Base-by-base conservation (phyloP, 495 filamentous ascomycete species). In the Recurvomyces mirabilis region DNA sequence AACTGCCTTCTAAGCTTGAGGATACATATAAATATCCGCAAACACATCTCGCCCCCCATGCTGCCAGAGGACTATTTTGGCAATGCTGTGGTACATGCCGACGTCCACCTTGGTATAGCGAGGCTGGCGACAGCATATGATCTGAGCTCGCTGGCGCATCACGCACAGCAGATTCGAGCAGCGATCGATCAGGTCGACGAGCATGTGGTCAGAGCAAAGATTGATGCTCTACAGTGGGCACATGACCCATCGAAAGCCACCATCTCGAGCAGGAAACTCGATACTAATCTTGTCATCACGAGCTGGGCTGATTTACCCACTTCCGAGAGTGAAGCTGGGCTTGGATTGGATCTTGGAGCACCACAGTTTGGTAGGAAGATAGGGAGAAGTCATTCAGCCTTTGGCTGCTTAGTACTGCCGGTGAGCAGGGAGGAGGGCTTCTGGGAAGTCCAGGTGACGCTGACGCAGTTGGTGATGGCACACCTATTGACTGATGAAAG, bases 391-490 rank as follows among this genome's bases (percentile, higher is more conserved):
- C n/a, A 22, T 12, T 12, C 17, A 19, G 20, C 1, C 4, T 20
- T 15, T n/a, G 45, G 45, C 4, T 47, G 45, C 28, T 34, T 41
- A 32, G 36, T 47, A 18, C 20, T 38, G 5, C 28, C 45, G 9
- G 25, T 33, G 36, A 41, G 18, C 13, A 12, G 25, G 19, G 25
- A 40, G 25, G 29, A 24, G 15, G 29, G 35, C 4, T 1, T 40
- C 26, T 47, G 37, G 45, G 45, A 47, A 37, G 45, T 47, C 36
- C 39, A 14, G 35, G 45, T 47, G 14, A 19, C 45, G 25, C 11
- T 47, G 17, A 38, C 14, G 29, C n/a, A 33, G 21, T 24, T 33
- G 3, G n/a, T 35, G 9, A 47, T 40, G 45, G 37, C 3, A 9
- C 11, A 19, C 2, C 13, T 47, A 26, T 3, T 40, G 25, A 15